These are phyloP conservation scores for Priceomyces castillae DNA, from an alignment of 805 yeast genomes.

Conservation along the genomic window DNA sequence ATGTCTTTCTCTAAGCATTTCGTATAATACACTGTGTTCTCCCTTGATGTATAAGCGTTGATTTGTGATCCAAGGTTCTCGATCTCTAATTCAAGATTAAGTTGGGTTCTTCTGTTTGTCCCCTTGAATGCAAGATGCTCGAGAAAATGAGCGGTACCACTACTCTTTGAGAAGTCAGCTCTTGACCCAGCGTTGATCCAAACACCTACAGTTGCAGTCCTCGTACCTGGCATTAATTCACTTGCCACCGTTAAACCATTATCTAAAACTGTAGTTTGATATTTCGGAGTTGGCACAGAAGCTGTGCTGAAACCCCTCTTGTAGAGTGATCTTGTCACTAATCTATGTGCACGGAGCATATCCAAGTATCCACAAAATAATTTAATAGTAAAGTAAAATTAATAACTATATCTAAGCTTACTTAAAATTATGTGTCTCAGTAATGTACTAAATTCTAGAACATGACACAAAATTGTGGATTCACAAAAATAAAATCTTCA, in stretches of 20 bases:
- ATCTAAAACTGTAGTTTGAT: constrained; percentile 66
- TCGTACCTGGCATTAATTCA: constrained; percentile 79
- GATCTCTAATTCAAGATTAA: constrained; percentile 83
- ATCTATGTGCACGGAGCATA: background rate
- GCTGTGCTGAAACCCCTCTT: constrained; percentile 7
- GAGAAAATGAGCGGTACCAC: constrained; percentile 95
- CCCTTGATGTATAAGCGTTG: constrained; percentile 98
- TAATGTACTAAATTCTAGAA: background rate
- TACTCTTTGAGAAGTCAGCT: constrained; percentile 82
- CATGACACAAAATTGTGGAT: background rate
- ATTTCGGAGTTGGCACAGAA: constrained; percentile 21
- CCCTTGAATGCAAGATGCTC: constrained; percentile 98
- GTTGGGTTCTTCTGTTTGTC: constrained; percentile 75
- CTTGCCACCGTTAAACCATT: constrained; percentile 95
- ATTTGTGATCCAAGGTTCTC: constrained; percentile 96
- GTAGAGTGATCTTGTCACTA: background rate
- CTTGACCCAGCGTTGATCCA: constrained; percentile 99
- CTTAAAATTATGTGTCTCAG: too few relatives aligned
- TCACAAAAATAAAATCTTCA: background rate
- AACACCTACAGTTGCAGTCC: constrained; percentile 96
- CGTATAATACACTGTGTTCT: constrained; percentile 95
- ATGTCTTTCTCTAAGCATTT: constrained; percentile 79
- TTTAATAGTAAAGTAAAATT: too few relatives aligned
- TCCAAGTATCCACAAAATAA: too few relatives aligned
- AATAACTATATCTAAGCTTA: too few relatives aligned